Conservation (phyloP, 306 rosid species). For the Ochetophila trinervis region DNA sequence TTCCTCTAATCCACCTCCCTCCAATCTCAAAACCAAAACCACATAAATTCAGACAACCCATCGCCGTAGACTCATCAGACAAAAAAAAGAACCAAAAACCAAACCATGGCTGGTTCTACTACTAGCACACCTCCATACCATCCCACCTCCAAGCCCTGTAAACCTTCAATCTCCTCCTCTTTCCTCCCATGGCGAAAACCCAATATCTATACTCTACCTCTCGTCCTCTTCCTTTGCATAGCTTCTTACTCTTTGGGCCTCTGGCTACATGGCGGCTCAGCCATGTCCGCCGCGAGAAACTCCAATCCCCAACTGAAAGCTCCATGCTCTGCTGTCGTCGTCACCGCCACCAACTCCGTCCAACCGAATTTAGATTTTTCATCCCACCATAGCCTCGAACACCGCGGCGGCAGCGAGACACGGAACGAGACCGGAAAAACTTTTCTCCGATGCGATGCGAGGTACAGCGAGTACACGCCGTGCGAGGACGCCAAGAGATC, state of each 20-base stretch:
- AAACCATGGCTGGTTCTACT: conserved; percentile 21
- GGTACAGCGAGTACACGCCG: conserved; percentile 75
- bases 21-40: neutral
- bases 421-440: neutral
- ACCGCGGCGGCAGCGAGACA: neutral
- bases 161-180: conserved; percentile 10
- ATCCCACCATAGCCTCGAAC: conserved; percentile 40
- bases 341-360: neutral
- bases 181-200: conserved; percentile 31
- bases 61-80: too few species aligned
- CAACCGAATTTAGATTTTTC: conserved; percentile 47
- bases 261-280: conserved; percentile 29
- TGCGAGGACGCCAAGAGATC: conserved; percentile 68
- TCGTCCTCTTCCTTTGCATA: conserved; percentile 58
- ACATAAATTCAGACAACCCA: neutral
- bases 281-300: neutral
- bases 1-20: conserved; percentile 2
- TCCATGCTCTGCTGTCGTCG: conserved; percentile 16
- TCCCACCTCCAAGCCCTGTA: conserved; percentile 47
- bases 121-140: conserved; percentile 24
- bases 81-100: neutral
- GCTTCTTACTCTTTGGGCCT: conserved; percentile 50
- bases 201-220: conserved; percentile 35
- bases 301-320: neutral
- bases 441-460: conserved; percentile 40